Conservation (phyloP, 1,284 basidiomycete species). For the Trichosporon faecale region DNA sequence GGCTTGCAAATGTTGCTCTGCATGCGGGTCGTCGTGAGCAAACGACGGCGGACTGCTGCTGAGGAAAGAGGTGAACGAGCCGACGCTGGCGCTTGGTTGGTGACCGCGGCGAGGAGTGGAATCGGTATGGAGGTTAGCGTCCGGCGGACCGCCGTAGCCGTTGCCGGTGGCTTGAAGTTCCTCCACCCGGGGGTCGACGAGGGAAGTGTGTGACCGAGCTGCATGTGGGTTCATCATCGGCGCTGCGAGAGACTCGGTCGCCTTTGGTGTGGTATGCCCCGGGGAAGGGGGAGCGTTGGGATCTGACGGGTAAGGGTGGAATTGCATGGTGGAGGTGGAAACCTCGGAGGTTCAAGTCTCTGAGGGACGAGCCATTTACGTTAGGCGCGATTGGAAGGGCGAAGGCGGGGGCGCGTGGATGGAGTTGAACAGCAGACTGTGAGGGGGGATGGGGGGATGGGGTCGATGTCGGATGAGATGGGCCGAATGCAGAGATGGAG, state of each 20-base stretch:
- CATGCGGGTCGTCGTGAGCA: conserved; percentile 3
- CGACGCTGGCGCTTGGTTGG: neutral
- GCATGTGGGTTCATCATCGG: neutral
- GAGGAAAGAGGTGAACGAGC: conserved; percentile 4
- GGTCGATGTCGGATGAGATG: neutral
- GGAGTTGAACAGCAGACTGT: neutral
- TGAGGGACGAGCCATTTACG: conserved; percentile 5
- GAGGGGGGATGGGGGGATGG: neutral
- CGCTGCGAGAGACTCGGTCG: neutral
- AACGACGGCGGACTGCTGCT: conserved; percentile 7
- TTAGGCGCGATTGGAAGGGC: neutral
- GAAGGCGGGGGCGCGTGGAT: neutral
- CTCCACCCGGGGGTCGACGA: neutral
- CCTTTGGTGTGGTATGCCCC: neutral
- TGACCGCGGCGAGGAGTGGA: neutral
- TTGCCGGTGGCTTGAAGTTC: neutral
- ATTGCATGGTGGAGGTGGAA: conserved; percentile 5
- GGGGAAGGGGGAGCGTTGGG: neutral
- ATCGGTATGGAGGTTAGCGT: neutral
- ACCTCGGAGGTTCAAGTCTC: conserved; percentile 6
- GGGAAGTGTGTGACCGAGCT: neutral
- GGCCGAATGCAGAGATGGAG: neutral
- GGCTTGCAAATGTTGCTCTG: neutral
- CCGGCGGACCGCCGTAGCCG: neutral
- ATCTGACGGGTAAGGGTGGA: neutral